phyloP scores from a whole-genome alignment of 2,329 filamentous ascomycete genomes.

The Penicillium sp. region DNA sequence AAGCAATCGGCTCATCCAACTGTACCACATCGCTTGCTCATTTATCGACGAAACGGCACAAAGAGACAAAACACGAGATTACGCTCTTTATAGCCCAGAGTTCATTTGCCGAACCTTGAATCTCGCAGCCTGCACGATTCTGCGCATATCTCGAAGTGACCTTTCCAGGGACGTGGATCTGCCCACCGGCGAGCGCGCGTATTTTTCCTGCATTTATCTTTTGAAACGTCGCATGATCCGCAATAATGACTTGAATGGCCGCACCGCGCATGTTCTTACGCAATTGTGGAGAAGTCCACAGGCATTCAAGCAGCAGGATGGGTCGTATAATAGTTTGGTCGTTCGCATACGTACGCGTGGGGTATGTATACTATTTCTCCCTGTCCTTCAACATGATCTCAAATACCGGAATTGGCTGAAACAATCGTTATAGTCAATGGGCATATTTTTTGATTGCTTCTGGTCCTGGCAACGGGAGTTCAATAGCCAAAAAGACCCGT shows the following conservation, averaged over 20 bases:
- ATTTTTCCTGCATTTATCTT: not conserved
- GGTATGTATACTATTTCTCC: not conserved
- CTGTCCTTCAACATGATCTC: too few relatives aligned
- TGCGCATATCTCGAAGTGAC: conserved; percentile 3
- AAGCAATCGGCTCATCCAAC: too few relatives aligned
- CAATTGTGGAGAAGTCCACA: conserved; percentile 2
- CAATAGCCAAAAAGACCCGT: conserved; percentile 1
- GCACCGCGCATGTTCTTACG: not conserved
- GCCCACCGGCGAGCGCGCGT: not conserved
- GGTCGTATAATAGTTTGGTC: not conserved
- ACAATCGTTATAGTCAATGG: too few relatives aligned
- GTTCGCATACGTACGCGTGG: conserved; percentile 1
- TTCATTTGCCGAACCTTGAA: not conserved
- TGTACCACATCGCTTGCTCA: too few relatives aligned
- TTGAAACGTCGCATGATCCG: not conserved
- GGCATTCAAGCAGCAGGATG: conserved; percentile 1
- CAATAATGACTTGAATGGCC: not conserved
- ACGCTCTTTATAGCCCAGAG: not conserved
- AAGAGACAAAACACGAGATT: too few relatives aligned
- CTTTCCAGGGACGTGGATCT: not conserved
- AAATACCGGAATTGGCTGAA: too few relatives aligned
- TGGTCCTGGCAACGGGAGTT: conserved; percentile 3
- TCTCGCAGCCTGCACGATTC: not conserved
- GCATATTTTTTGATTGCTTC: not conserved
- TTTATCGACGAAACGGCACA: too few relatives aligned